Base-by-base conservation (phyloP, 768 basidiomycete species). In the Suillus alpinus region DNA sequence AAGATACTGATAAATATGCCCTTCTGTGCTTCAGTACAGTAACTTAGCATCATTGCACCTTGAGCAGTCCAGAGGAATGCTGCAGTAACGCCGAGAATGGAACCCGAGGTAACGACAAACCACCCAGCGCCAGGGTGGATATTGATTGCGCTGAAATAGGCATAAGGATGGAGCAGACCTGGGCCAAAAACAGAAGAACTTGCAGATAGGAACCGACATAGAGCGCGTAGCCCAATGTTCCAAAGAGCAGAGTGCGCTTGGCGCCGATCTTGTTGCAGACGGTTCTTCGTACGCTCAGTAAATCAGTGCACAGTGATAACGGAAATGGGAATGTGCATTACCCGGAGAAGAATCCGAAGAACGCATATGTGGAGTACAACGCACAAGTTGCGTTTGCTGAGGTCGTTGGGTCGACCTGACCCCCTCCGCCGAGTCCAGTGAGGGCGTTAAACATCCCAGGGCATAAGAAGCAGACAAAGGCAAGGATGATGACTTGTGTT, bases 251-350 rank as follows among this genome's bases (percentile, higher is more conserved):
- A 0, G 92, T 91, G 39, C 87, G 71, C 34, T 85, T 81, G 26
- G 88, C 77, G 16, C 93, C 92, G 31, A 94, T 78, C 59, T 82
- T 83, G 67, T 94, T 94, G 73, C 88, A 90, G 68, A 92, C 77
- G 2, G 88, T 86, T n/a, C 89, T 89, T 63, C 32, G 43, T 50
- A 56, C 4, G n/a, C n/a, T n/a, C n/a, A n/a, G n/a, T n/a, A n/a
- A n/a, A n/a, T n/a, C n/a, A n/a, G n/a, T n/a, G n/a, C n/a, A n/a
- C n/a, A n/a, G n/a, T n/a, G n/a, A n/a, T n/a, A n/a, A n/a, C n/a
- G n/a, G n/a, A n/a, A 26, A n/a, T 50, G 36, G 49, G 55, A 34
- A 39, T 44, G n/a, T 31, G 4, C 66, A 76, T 47, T 69, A 88
- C 88, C 89, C 89, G 32, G 87, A 78, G 58, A 87, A 86, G 76